Base-by-base conservation (phyloP, 305 asterid species). In the Vinca major region DNA sequence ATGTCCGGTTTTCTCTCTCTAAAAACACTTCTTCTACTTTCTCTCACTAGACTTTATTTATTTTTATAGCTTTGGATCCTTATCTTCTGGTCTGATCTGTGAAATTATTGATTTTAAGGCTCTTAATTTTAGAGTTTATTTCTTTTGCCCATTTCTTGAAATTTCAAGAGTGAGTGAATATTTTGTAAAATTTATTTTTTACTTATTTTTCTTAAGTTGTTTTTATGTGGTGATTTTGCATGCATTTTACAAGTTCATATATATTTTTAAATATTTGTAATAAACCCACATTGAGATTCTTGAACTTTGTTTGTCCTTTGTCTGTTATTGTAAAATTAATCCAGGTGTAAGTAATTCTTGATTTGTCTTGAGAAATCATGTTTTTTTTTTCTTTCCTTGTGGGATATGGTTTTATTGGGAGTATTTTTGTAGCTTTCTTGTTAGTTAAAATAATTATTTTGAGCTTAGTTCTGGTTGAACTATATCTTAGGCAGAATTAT, bases 1-100 rank as follows among this genome's bases (percentile, higher is more conserved):
- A 80, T 88, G 83, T 75, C n/a, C 72, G 53, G 77, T 73, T 77
- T 26, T 75, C 81, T 75, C 83, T 74, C 84, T 65, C 68, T 40
- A 71, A 37, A 2, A 12, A 45, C 63, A 37, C 52, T 1, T 63
- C 17, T 40, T 33, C 33, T 41, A 0, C 16, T 50, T 20, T 53
- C 71, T 67, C 63, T 41, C 40, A 40, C 64, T 60, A 14, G 58
- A 62, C 56, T 37, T 54, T 58, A 26, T 26, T 26, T 39, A 69
- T 60, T 3, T 62, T 66, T 76, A 64, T 58, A 74, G 82, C 68
- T 70, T 74, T 67, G 76, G 82, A 82, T 83, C 81, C 84, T 82
- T 78, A 64, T 78, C 78, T 81, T 74, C 84, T 86, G 79, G 26
- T 61, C 65, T 61, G 65, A 61, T 61, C 65, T 61, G 48, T 7